Conservation (phyloP, 306 rosid genomes). For the Dryas drummondii region DNA sequence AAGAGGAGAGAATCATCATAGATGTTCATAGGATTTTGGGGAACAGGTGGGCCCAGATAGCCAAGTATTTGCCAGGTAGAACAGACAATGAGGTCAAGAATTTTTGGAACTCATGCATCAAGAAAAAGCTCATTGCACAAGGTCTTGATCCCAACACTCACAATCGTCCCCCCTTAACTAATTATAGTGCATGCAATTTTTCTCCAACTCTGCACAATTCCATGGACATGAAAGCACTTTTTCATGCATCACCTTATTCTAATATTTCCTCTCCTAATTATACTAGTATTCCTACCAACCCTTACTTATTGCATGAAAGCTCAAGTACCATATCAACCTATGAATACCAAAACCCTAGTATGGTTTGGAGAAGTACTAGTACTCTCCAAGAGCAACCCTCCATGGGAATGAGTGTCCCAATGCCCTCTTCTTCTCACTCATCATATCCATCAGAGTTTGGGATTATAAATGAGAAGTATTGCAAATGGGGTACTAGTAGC, state of each 20-base stretch:
- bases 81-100: conserved; percentile 94
- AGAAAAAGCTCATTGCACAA: conserved; percentile 76
- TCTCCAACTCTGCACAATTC: conserved; percentile 7
- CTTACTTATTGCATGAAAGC: conserved; percentile 7
- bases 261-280: not conserved
- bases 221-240: conserved; percentile 14
- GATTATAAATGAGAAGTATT: not conserved
- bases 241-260: conserved; percentile 5
- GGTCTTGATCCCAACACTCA: conserved; percentile 94
- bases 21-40: conserved; percentile 87
- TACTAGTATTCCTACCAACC: not conserved
- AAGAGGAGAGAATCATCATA: conserved; percentile 70
- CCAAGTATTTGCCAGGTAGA: conserved; percentile 90
- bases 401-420: not conserved
- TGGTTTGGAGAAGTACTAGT: conserved; percentile 8
- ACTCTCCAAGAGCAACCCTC: conserved; percentile 14
- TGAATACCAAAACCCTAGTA: conserved; percentile 19
- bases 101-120: conserved; percentile 86
- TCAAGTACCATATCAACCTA: conserved; percentile 10
- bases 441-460: conserved; percentile 24
- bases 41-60: conserved; percentile 93
- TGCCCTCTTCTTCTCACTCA: not conserved
- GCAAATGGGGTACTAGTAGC: conserved; percentile 8
- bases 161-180: conserved; percentile 45
- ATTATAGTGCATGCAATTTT: not conserved